Conservation (phyloP, 306 rosid genomes). For the Acacia confusa region DNA sequence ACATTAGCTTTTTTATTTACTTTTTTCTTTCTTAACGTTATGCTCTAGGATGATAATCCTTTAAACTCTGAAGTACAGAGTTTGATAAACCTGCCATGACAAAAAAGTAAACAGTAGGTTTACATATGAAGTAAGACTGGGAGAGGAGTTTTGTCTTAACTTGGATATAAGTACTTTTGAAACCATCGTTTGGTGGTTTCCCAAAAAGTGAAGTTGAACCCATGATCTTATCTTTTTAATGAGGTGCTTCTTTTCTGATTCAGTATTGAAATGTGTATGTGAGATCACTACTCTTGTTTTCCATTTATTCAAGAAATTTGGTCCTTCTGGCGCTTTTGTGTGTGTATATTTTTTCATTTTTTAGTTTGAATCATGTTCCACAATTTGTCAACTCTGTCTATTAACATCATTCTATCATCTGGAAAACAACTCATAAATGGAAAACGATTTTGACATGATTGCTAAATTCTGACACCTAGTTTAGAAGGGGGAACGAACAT, state of each 20-base stretch:
- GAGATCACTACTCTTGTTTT: neutral
- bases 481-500: neutral
- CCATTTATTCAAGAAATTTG: neutral
- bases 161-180: no score
- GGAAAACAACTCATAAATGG: neutral
- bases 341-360: neutral
- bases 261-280: neutral
- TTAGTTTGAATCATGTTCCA: neutral
- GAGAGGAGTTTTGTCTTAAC: no score
- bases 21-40: neutral
- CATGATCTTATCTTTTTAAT: neutral
- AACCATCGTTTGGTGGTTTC: no score
- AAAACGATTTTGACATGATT: constrained; percentile 4
- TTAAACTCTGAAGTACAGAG: neutral
- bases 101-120: neutral
- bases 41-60: neutral
- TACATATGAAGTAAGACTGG: neutral
- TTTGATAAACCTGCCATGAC: neutral
- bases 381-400: neutral
- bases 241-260: neutral
- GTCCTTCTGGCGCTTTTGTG: neutral
- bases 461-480: neutral
- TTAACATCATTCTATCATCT: constrained; percentile 1
- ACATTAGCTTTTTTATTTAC: neutral
- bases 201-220: neutral